These are phyloP conservation scores for Lasiodiplodia sp. DNA, from an alignment of 2,329 filamentous ascomycete species.

Conservation along the genomic window DNA sequence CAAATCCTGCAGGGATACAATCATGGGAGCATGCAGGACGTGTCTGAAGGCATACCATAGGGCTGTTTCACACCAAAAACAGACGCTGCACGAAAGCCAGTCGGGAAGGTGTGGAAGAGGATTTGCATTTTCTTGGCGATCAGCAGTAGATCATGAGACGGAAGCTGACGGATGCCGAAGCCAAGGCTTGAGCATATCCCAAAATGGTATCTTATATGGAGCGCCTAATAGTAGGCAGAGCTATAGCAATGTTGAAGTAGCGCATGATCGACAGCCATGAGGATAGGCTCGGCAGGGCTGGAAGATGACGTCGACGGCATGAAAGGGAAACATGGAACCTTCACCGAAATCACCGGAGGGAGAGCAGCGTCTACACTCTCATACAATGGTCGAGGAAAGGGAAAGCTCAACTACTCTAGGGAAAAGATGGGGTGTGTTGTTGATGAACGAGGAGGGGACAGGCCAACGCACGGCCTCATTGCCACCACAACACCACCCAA, in stretches of 20 bases:
- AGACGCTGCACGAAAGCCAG: not conserved
- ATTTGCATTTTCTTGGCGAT: not conserved
- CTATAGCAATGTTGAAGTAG: not conserved
- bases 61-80: not conserved
- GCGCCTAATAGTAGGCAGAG: not conserved
- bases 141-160: not conserved
- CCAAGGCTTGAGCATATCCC: not conserved
- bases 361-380: not conserved
- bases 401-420: not conserved
- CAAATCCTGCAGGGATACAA: not conserved
- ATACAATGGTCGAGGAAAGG: not conserved
- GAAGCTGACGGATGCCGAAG: not conserved
- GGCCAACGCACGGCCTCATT: not conserved
- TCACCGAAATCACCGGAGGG: not conserved
- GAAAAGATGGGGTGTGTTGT: not conserved
- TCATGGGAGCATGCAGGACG: not conserved
- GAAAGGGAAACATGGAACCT: too few species aligned
- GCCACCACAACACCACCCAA: not conserved
- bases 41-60: not conserved
- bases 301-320: too few species aligned
- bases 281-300: too few species aligned
- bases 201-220: not conserved
- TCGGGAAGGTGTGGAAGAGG: not conserved
- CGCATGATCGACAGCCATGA: not conserved
- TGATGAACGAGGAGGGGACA: not conserved